Evolutionary conservation across 306 rosid genomes (phyloP).

Genomic region (Prunus mongolica): DNA sequence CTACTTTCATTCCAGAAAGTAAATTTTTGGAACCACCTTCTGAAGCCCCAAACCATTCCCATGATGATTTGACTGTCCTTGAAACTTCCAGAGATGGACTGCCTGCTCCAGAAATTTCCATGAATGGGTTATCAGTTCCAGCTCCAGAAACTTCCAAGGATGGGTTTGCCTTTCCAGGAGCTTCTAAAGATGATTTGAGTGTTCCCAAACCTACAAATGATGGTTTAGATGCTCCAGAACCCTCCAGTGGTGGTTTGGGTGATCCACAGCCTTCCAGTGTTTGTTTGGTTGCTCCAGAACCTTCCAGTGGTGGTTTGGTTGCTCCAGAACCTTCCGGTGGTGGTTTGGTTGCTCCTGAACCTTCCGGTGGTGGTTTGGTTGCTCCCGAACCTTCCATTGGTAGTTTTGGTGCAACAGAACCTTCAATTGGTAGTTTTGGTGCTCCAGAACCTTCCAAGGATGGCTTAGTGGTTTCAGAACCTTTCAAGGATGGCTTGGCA

Average conservation of each 20-base stretch:
- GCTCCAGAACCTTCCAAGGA: constrained; percentile 21
- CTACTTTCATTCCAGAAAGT: constrained; percentile 59
- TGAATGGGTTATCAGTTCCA: constrained; percentile 13
- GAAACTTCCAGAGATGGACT: constrained; percentile 16
- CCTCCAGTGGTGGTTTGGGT: background rate
- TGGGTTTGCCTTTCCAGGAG: constrained; percentile 32
- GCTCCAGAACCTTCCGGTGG: background rate
- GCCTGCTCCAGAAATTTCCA: constrained; percentile 12
- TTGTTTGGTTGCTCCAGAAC: background rate
- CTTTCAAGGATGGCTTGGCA: constrained; percentile 23
- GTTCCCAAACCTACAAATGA: background rate
- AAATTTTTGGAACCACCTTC: constrained; percentile 50
- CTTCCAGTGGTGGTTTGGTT: background rate
- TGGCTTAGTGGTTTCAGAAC: constrained; percentile 2
- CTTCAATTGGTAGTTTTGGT: background rate
- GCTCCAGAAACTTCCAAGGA: constrained; percentile 22
- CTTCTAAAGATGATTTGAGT: constrained; percentile 18
- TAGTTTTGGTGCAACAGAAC: background rate
- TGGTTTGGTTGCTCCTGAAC: background rate
- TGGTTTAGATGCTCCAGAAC: background rate
- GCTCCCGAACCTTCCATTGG: constrained; percentile 1
- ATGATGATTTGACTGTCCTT: constrained; percentile 24
- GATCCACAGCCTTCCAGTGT: background rate
- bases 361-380: background rate
- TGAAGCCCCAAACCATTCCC: constrained; percentile 39